Conservation (phyloP, 768 basidiomycete species). For the Podaxis sp. region DNA sequence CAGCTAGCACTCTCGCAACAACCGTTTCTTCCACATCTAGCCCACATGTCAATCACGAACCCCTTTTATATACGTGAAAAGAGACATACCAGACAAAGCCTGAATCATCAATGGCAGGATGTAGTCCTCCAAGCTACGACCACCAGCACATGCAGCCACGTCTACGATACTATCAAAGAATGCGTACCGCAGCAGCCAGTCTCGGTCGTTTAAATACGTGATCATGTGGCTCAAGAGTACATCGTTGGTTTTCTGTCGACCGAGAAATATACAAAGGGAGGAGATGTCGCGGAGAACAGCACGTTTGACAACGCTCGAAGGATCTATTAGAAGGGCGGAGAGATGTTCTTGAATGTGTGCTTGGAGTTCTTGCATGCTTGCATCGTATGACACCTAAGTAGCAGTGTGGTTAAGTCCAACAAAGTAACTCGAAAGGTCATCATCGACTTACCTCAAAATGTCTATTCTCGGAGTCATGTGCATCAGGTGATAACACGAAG, state of each 20-base stretch:
- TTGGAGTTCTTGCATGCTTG: constrained; percentile 82
- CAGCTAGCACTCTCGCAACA: constrained; percentile 82
- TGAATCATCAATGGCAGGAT: constrained; percentile 97
- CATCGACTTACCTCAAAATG: constrained; percentile 65
- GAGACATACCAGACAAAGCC: constrained; percentile 75
- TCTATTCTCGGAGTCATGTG: constrained; percentile 70
- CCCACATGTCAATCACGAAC: not conserved
- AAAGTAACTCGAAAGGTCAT: not conserved
- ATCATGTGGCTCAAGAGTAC: constrained; percentile 88
- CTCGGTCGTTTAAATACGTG: constrained; percentile 83
- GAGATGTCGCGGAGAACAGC: constrained; percentile 86
- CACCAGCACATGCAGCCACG: constrained; percentile 91
- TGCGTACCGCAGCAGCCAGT: constrained; percentile 86
- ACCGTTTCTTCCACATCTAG: constrained; percentile 94
- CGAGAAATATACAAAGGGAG: constrained; percentile 88
- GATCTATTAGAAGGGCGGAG: constrained; percentile 80
- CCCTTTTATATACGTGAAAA: not conserved
- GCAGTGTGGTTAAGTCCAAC: not conserved
- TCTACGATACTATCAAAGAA: constrained; percentile 97
- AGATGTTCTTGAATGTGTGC: constrained; percentile 83
- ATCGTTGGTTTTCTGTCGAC: constrained; percentile 90
- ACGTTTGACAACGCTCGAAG: constrained; percentile 86
- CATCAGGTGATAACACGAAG: constrained; percentile 58
- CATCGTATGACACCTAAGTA: constrained; percentile 82
- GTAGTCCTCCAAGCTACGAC: constrained; percentile 89